A percentile compares a stretch with the other conserved stretches of the same genome.
phyloP scores from a whole-genome alignment of 495 filamentous ascomycete species.

The Tuber melanosporum region DNA sequence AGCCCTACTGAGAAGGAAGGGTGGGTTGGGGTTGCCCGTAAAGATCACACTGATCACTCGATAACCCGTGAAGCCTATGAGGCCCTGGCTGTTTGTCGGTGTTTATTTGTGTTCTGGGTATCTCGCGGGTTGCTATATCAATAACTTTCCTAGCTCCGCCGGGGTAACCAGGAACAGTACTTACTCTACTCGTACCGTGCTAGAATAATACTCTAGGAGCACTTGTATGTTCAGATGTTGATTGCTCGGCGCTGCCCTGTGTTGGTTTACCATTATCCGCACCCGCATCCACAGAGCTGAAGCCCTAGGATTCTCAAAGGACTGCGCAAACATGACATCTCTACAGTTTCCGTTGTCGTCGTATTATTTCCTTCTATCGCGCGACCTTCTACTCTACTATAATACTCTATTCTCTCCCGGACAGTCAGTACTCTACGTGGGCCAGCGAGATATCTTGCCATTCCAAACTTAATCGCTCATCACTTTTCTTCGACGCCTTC shows the following conservation, averaged over 20 bases:
- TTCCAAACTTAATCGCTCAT: not conserved
- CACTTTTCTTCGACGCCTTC: not conserved
- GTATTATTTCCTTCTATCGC: not conserved
- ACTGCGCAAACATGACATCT: not conserved
- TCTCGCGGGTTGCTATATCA: not conserved
- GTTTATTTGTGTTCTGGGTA: not conserved
- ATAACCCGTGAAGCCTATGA: not conserved
- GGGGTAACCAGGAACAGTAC: not conserved
- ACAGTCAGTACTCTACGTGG: not conserved
- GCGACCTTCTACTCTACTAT: not conserved
- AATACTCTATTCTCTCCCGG: not conserved
- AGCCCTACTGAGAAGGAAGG: not conserved
- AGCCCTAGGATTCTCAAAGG: not conserved
- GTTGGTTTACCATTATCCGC: not conserved
- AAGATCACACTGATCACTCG: not conserved
- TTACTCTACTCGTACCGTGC: not conserved
- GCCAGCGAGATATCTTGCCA: not conserved
- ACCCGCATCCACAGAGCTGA: not conserved
- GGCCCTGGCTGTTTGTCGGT: not conserved
- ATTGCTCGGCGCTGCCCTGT: not conserved
- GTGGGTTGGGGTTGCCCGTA: not conserved
- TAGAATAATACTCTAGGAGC: not conserved
- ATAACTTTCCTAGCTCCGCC: not conserved
- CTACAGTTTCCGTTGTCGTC: not conserved
- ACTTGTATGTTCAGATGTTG: not conserved